Base-by-base conservation (phyloP, 108 stramenopile species). In the Skeletonema potamos region DNA sequence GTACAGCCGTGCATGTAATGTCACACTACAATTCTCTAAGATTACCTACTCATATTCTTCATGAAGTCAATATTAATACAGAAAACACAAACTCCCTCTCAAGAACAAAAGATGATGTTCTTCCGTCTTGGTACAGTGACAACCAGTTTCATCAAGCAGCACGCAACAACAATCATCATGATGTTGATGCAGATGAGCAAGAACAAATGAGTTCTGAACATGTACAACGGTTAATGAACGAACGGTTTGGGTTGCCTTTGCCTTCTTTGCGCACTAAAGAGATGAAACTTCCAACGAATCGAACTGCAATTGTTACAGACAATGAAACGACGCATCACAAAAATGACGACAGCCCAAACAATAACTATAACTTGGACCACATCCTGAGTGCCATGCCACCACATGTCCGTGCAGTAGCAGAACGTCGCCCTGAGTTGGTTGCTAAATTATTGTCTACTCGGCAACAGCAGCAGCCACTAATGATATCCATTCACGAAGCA, bases 311-410 rank as follows among this genome's bases (percentile, higher is more conserved):
- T 58, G 8, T 58, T 8, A 5, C 18, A 54, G 54, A 12, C 20
- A 29, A 28, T 11, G 2, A 57, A 27, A 3, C 65, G 10, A 54
- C 27, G 39, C 44, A 51, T 29, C 41, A 28, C n/a, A 57, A 27
- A 64, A 27, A 30, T 17, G 41, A 15, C 18, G 5, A 12, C 39
- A 55, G 18, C 8, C 7, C 30, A 27, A 10, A 57, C n/a, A n/a
- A n/a, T n/a, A n/a, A n/a, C n/a, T n/a, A n/a, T 1, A 67, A 68
- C 34, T 28, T 64, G 18, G 54, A 48, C 13, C 33, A 67, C 6
- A 36, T 89, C 1, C 26, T 86, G 20, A 73, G 67, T n/a, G 22
- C 48, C 3, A 86, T 89, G 86, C 88, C 88, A 7, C 75, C 77
- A 24, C 58, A 76, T 34, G 70, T 89, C 41, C 74, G 79, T 32